These are phyloP conservation scores for Acacia confusa DNA, from an alignment of 306 rosid species.

Conservation along the genomic window DNA sequence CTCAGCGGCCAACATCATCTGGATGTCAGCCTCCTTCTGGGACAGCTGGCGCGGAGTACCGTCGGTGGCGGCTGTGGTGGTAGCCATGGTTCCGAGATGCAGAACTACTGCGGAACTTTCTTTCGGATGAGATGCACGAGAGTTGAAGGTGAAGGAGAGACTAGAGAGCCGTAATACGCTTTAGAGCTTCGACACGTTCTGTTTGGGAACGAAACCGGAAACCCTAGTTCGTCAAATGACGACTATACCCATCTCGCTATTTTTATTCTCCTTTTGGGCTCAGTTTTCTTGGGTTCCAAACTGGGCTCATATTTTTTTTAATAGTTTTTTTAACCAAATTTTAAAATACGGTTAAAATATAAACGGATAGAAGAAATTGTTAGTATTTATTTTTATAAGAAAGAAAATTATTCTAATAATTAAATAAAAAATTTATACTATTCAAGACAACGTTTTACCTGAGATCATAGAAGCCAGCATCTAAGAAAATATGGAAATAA, in stretches of 20 bases:
- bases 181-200: neutral
- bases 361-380: too few relatives aligned
- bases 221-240: neutral
- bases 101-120: neutral
- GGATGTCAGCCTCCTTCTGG: constrained; percentile 76
- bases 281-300: neutral
- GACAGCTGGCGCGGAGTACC: constrained; percentile 53
- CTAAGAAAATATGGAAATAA: too few relatives aligned
- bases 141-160: neutral
- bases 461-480: too few relatives aligned
- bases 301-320: neutral
- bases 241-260: neutral
- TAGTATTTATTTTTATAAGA: too few relatives aligned
- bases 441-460: too few relatives aligned
- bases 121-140: neutral
- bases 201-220: too few relatives aligned
- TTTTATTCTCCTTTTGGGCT: neutral
- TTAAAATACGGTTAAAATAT: too few relatives aligned
- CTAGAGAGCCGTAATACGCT: neutral
- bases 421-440: too few relatives aligned
- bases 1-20: constrained; percentile 81
- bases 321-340: too few relatives aligned
- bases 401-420: too few relatives aligned
- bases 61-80: constrained; percentile 15
- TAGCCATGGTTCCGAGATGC: constrained; percentile 39